Evolutionary conservation across 192 early-diverging fungal species (phyloP).

Genomic region (Nowakowskiella sp.): DNA sequence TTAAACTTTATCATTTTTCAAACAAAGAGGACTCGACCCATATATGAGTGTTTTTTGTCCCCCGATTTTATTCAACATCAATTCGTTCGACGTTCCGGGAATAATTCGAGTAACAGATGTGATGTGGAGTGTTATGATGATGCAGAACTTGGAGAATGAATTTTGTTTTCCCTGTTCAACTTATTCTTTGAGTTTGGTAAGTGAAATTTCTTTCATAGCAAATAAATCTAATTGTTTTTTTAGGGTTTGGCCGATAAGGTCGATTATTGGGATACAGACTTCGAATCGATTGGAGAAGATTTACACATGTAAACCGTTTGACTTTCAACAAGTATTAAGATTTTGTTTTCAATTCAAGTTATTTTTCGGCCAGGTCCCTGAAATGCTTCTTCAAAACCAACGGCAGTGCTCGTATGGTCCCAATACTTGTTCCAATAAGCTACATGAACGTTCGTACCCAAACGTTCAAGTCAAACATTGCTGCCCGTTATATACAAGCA

Average conservation of each 20-base stretch:
- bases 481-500: not conserved
- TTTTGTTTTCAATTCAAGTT: not conserved
- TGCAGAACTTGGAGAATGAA: slow-evolving; percentile 43
- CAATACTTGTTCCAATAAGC: not conserved
- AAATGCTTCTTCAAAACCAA: slow-evolving; percentile 8
- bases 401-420: not conserved
- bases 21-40: not conserved
- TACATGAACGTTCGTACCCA: not conserved
- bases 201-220: not conserved
- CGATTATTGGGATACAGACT: slow-evolving; percentile 47
- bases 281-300: slow-evolving; percentile 52
- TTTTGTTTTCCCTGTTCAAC: slow-evolving; percentile 44
- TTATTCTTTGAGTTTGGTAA: slow-evolving; percentile 38
- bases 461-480: too few species aligned
- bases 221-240: not conserved
- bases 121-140: slow-evolving; percentile 48
- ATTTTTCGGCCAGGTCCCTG: slow-evolving; percentile 1
- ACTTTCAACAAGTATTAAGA: not conserved
- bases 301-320: slow-evolving; percentile 39
- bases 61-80: slow-evolving; percentile 8
- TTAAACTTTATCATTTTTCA: too few species aligned
- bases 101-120: slow-evolving; percentile 44
- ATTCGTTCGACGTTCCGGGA: slow-evolving; percentile 41
- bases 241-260: slow-evolving; percentile 42
- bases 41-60: not conserved